Percentiles rank a stretch among this genome's conserved stretches.
Evolutionary conservation across 805 yeast genomes (phyloP).

Genomic region (Candida germanica): DNA sequence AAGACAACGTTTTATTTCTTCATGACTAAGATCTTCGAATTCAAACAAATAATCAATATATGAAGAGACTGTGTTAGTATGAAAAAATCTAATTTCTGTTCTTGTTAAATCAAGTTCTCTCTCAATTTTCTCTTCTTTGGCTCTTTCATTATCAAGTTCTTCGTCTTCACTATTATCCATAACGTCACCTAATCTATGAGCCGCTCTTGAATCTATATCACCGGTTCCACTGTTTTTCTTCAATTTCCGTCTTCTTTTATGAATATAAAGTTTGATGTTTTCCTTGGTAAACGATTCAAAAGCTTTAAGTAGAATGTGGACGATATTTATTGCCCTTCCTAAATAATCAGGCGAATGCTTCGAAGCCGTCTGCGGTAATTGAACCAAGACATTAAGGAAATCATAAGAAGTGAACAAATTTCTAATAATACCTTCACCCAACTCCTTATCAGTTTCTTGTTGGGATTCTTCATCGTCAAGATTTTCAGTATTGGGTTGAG

Average conservation of each 20-base stretch:
- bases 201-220: conserved; percentile 19
- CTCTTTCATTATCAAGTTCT: conserved; percentile 28
- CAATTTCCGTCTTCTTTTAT: conserved; percentile 39
- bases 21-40: conserved; percentile 59
- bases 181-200: conserved; percentile 15
- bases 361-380: conserved; percentile 60
- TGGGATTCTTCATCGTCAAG: conserved; percentile 47
- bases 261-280: conserved; percentile 48
- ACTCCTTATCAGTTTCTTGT: conserved; percentile 34
- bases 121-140: conserved; percentile 39
- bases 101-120: conserved; percentile 44
- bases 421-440: conserved; percentile 57
- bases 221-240: conserved; percentile 17
- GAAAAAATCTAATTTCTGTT: conserved; percentile 46
- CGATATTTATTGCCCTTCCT: conserved; percentile 58
- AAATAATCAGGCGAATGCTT: conserved; percentile 63
- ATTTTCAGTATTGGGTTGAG: conserved; percentile 19
- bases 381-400: conserved; percentile 52
- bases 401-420: conserved; percentile 68
- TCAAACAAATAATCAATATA: conserved; percentile 60
- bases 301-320: conserved; percentile 61
- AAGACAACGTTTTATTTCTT: conserved; percentile 59
- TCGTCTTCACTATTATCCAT: conserved; percentile 35
- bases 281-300: conserved; percentile 64
- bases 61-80: conserved; percentile 60